Conservation (phyloP, 2,329 filamentous ascomycete species). For the Curvularia sp. region DNA sequence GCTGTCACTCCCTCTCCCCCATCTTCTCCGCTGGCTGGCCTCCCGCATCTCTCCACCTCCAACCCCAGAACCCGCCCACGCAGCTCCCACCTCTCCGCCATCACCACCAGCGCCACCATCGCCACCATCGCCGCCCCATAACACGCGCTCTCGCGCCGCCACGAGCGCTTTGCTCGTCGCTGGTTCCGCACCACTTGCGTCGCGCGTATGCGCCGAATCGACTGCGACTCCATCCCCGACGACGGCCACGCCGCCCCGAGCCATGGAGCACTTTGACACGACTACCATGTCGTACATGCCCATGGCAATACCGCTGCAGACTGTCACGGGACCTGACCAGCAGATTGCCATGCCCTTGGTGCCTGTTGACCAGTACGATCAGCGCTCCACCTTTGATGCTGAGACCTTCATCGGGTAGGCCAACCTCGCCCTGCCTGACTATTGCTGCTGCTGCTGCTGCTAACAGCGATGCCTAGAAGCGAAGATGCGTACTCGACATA, state of each 20-base stretch:
- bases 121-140: background rate
- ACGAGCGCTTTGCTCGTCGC: constrained; percentile 13
- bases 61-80: constrained; percentile 3
- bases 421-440: constrained; percentile 1
- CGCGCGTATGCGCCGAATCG: constrained; percentile 43
- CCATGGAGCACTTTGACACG: constrained; percentile 65
- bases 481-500: constrained; percentile 59
- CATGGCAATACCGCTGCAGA: constrained; percentile 63
- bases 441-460: constrained; percentile 25
- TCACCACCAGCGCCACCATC: constrained; percentile 5
- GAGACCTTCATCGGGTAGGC: constrained; percentile 67
- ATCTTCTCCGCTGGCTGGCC: constrained; percentile 12
- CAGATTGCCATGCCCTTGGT: constrained; percentile 53
- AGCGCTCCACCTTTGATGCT: constrained; percentile 66
- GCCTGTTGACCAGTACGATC: constrained; percentile 63
- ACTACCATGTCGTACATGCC: constrained; percentile 69
- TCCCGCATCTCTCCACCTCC: constrained; percentile 19
- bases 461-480: constrained; percentile 52
- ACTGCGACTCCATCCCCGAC: constrained; percentile 21
- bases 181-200: constrained; percentile 13
- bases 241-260: constrained; percentile 37
- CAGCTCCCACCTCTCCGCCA: constrained; percentile 6
- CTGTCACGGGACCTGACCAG: constrained; percentile 55
- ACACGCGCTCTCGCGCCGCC: constrained; percentile 7
- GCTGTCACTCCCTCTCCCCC: constrained; percentile 4